Evolutionary conservation across 352 stramenopile genomes (phyloP).

Genomic region (Phytophthora fragariaefolia): DNA sequence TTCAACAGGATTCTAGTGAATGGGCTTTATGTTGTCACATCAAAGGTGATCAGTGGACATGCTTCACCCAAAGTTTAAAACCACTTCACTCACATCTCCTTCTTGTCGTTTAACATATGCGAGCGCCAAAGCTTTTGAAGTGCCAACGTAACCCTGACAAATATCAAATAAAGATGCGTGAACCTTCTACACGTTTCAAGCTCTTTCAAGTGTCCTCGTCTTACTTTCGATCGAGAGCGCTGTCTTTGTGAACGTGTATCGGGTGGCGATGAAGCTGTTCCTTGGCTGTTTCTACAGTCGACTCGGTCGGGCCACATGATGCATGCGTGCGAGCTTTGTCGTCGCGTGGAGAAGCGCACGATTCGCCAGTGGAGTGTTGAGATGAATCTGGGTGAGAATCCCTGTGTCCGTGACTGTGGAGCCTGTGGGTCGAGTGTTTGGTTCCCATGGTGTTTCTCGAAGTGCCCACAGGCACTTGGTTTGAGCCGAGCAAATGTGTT

Average conservation of each 20-base stretch:
- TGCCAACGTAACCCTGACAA: constrained; percentile 59
- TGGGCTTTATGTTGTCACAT: constrained; percentile 30
- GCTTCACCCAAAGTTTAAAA: background rate
- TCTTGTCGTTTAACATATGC: constrained; percentile 41
- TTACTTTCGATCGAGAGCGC: constrained; percentile 65
- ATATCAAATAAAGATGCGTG: background rate
- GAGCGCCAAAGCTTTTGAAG: constrained; percentile 70
- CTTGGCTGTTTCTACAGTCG: background rate
- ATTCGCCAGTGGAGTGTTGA: constrained; percentile 4
- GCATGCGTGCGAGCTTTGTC: constrained; percentile 3
- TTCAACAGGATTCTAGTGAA: constrained; percentile 82
- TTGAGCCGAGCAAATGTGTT: background rate
- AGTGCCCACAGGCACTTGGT: background rate
- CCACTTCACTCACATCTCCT: constrained; percentile 35
- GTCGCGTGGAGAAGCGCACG: background rate
- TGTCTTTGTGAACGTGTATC: constrained; percentile 2
- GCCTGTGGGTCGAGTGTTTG: constrained; percentile 9
- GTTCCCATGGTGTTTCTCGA: constrained; percentile 10
- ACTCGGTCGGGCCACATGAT: constrained; percentile 7
- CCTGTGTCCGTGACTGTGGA: constrained; percentile 1
- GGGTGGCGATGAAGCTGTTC: constrained; percentile 5
- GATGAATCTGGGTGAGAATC: background rate
- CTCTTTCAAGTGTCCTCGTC: background rate
- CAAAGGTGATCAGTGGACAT: background rate
- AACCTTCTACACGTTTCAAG: background rate